phyloP scores from a whole-genome alignment of 352 stramenopile species.

The Phytophthora litchii region DNA sequence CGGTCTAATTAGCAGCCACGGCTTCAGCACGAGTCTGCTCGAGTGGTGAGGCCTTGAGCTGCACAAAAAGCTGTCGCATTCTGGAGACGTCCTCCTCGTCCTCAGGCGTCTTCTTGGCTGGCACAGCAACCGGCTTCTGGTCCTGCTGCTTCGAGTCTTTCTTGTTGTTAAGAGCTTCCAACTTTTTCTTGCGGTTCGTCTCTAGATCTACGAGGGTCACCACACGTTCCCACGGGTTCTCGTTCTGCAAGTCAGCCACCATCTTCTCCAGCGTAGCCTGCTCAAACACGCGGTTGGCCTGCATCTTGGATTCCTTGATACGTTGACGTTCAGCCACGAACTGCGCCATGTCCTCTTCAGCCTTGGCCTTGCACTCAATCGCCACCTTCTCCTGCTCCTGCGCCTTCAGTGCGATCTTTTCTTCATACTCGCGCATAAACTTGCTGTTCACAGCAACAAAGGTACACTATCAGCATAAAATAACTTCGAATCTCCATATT shows the following conservation, averaged over 20 bases:
- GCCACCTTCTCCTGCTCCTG: constrained; percentile 77
- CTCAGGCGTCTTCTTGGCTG: constrained; percentile 63
- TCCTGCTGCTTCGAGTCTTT: constrained; percentile 56
- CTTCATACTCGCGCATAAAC: constrained; percentile 77
- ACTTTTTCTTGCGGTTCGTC: constrained; percentile 72
- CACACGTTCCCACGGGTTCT: constrained; percentile 94
- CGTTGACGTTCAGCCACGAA: constrained; percentile 87
- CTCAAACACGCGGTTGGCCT: constrained; percentile 93
- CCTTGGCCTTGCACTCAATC: constrained; percentile 74
- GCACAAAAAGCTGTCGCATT: constrained; percentile 94
- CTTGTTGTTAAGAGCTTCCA: constrained; percentile 58
- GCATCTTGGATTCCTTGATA: constrained; percentile 91
- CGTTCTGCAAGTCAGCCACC: constrained; percentile 93
- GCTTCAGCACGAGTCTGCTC: constrained; percentile 71
- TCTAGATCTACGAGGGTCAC: constrained; percentile 94
- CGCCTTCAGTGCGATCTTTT: constrained; percentile 70
- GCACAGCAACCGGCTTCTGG: constrained; percentile 41
- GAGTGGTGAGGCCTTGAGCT: constrained; percentile 93
- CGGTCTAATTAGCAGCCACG: constrained; percentile 50
- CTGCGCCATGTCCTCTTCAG: constrained; percentile 68
- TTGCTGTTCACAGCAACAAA: constrained; percentile 41
- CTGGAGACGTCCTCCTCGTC: constrained; percentile 88
- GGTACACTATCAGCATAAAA: not conserved
- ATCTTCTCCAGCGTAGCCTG: constrained; percentile 95
- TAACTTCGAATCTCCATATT: not conserved